Percentiles rank a stretch among this genome's conserved stretches.
Conservation (phyloP, 805 yeast species). For the Suhomyces sp. region DNA sequence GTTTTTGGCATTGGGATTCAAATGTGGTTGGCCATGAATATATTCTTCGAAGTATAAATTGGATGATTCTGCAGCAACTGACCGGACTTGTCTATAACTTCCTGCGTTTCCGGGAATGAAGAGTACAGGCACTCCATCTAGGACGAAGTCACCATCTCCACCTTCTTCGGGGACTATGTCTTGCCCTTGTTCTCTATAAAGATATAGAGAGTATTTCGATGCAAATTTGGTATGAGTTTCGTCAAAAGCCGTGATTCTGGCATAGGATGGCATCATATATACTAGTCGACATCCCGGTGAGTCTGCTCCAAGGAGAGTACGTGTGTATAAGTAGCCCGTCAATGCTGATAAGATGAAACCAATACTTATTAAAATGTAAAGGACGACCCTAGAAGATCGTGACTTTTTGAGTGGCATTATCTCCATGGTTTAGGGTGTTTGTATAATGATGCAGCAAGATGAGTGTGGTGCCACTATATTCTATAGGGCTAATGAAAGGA, state of each 20-base stretch:
- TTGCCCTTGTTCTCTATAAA: constrained; percentile 80
- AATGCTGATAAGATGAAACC: constrained; percentile 16
- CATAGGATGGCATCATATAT: constrained; percentile 83
- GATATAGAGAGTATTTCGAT: constrained; percentile 76
- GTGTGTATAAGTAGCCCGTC: constrained; percentile 16
- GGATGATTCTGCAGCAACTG: constrained; percentile 84
- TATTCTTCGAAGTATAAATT: constrained; percentile 45
- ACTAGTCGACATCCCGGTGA: constrained; percentile 58
- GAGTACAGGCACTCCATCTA: constrained; percentile 80
- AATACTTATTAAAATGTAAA: constrained; percentile 13
- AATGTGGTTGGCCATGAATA: constrained; percentile 6
- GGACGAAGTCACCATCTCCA: constrained; percentile 25
- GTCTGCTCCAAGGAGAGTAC: constrained; percentile 30
- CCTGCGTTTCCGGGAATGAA: constrained; percentile 99
- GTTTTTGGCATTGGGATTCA: constrained; percentile 34
- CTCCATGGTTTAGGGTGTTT: constrained; percentile 2
- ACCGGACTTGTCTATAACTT: constrained; percentile 81
- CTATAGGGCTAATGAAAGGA: no score
- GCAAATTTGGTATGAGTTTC: constrained; percentile 67
- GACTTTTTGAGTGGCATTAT: neutral
- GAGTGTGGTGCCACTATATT: no score
- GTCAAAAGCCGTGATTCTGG: constrained; percentile 72
- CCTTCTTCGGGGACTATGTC: constrained; percentile 53
- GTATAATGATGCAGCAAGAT: neutral
- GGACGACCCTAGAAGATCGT: constrained; percentile 9